Evolutionary conservation across 73 alveolate species (phyloP).

Genomic region (Stentor coeruleus): DNA sequence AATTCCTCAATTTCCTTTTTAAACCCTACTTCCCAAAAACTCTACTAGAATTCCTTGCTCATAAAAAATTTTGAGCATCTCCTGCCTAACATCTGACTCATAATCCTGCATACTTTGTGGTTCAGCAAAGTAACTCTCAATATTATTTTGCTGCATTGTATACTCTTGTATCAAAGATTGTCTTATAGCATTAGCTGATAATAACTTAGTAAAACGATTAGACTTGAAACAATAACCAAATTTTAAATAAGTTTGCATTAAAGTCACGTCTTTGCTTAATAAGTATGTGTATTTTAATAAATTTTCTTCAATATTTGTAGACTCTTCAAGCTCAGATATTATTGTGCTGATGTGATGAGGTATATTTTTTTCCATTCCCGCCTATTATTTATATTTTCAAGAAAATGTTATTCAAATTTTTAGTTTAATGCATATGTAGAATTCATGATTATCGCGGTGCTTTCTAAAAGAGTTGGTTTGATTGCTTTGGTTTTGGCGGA

Average conservation of each 20-base stretch:
- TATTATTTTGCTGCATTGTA: background rate
- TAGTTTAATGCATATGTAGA: too few species aligned
- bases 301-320: background rate
- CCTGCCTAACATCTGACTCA: background rate
- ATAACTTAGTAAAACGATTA: background rate
- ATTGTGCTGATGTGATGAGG: background rate
- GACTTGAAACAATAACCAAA: background rate
- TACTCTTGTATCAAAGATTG: background rate
- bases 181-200: background rate
- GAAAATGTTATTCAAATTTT: too few species aligned
- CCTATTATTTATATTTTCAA: too few species aligned
- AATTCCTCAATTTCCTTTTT: too few species aligned
- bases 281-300: background rate
- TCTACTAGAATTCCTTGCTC: too few species aligned
- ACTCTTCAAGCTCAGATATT: background rate
- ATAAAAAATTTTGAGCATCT: background rate
- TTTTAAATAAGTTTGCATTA: background rate
- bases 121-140: background rate
- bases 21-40: too few species aligned
- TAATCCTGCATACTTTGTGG: background rate
- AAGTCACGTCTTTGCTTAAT: background rate
- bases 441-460: too few species aligned
- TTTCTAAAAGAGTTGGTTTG: too few species aligned
- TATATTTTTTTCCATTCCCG: slow-evolving; percentile 6
- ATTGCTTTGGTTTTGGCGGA: too few species aligned